Evolutionary conservation across 352 stramenopile genomes (phyloP).

Genomic region (Blastocystis sp.): DNA sequence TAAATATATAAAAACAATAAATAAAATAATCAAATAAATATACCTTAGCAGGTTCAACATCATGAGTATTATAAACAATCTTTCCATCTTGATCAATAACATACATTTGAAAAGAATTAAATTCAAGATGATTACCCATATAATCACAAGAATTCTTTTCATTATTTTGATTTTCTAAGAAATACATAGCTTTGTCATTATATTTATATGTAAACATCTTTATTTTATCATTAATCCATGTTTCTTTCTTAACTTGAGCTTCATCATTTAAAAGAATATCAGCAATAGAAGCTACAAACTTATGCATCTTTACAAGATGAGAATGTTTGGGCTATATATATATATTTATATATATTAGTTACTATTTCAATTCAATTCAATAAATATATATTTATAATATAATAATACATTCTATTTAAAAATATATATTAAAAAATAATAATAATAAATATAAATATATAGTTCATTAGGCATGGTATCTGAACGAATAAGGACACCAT

Average conservation of each 20-base stretch:
- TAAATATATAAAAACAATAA: too few relatives aligned
- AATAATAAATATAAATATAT: too few relatives aligned
- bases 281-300: constrained; percentile 5
- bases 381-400: too few relatives aligned
- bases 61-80: constrained; percentile 2
- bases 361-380: too few relatives aligned
- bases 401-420: too few relatives aligned
- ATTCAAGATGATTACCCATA: not conserved
- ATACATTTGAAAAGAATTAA: not conserved
- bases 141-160: not conserved
- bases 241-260: constrained; percentile 4
- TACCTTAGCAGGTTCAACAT: constrained; percentile 9
- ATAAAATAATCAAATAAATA: too few relatives aligned
- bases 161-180: constrained; percentile 2
- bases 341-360: too few relatives aligned
- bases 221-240: not conserved
- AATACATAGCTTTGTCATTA: not conserved
- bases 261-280: constrained; percentile 7
- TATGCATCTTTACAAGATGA: constrained; percentile 7
- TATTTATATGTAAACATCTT: constrained; percentile 2
- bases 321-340: constrained; percentile 17
- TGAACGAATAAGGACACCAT: constrained; percentile 13
- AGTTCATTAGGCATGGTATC: constrained; percentile 20
- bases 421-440: too few relatives aligned
- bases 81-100: constrained; percentile 10